Base-by-base conservation (phyloP, 805 yeast genomes). In the Kodamaea restingae region DNA sequence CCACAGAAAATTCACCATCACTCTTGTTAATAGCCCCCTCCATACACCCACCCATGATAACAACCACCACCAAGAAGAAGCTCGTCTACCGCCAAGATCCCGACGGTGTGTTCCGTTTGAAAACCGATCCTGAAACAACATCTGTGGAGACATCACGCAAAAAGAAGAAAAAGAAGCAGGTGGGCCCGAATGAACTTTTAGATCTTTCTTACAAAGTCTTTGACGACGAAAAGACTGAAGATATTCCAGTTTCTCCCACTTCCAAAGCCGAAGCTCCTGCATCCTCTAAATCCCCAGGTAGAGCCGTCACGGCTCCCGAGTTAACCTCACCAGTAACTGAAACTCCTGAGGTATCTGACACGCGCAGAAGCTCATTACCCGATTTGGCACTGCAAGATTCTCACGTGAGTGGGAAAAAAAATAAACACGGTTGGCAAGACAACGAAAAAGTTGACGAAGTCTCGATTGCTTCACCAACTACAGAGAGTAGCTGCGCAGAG, bases 71-170 rank as follows among this genome's bases (percentile, higher is more conserved):
- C 12, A 37, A 42, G 28, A 45, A 40, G 32, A 58, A 56, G 46
- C 56, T 63, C 15, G 59, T 62, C 9, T 64, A 64, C 43, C 55
- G 56, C 40, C 67, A 63, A 44, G 68, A 59, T 40, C 58, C 66
- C 4, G 70, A 64, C 45, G 70, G 70, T 3, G 67, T 63, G 11
- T 64, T 60, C 41, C 50, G 69, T 11, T 47, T 63, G 29, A 61
- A 61, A 42, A 57, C 57, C 37, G 54, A 51, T 18, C 37, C 26
- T 25, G 37, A 36, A 29, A 17, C 32, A 7, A 3, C 32, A 4
- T 14, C 28, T 6, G 4, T 6, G 12, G 26, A 21, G 18, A n/a
- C n/a, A 6, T 20, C 22, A 20, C 22, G 8, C 22, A 29, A 36
- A 33, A 20, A n/a, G n/a, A 28, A 22, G 34, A 21, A 20, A 29